These are phyloP conservation scores for Chaetomium globosum DNA, from an alignment of 2,329 filamentous ascomycete genomes.

Conservation along the genomic window DNA sequence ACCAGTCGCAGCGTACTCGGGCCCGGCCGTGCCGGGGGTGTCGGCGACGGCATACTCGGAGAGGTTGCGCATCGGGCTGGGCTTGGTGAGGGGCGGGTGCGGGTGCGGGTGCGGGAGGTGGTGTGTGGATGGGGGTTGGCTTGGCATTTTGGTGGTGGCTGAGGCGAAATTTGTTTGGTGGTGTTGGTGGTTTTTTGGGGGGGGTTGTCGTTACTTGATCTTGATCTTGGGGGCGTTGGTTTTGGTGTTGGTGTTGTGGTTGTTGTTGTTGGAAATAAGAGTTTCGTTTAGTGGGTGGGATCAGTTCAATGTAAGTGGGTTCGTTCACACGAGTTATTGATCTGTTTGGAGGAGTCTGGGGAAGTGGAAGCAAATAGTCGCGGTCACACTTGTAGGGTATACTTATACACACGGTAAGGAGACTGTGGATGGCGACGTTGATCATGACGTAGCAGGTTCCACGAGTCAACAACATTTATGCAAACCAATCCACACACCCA, in stretches of 20 bases:
- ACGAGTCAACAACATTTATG: conserved; percentile 6
- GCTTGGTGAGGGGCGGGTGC: background rate
- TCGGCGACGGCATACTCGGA: conserved; percentile 36
- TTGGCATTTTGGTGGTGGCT: background rate
- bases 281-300: background rate
- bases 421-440: conserved; percentile 6
- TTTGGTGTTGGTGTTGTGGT: background rate
- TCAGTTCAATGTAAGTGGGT: background rate
- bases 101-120: background rate
- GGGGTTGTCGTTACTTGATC: background rate
- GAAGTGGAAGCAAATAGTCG: background rate
- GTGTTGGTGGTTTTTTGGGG: background rate
- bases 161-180: background rate
- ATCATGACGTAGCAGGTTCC: conserved; percentile 24
- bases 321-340: background rate
- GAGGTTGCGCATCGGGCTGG: conserved; percentile 30
- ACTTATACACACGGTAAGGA: background rate
- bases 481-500: background rate
- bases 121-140: background rate
- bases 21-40: conserved; percentile 25
- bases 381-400: background rate
- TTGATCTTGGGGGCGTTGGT: background rate
- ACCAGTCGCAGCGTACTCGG: background rate
- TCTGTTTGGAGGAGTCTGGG: background rate
- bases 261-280: background rate